Base-by-base conservation (phyloP, 768 basidiomycete species). In the Inosperma sp. region DNA sequence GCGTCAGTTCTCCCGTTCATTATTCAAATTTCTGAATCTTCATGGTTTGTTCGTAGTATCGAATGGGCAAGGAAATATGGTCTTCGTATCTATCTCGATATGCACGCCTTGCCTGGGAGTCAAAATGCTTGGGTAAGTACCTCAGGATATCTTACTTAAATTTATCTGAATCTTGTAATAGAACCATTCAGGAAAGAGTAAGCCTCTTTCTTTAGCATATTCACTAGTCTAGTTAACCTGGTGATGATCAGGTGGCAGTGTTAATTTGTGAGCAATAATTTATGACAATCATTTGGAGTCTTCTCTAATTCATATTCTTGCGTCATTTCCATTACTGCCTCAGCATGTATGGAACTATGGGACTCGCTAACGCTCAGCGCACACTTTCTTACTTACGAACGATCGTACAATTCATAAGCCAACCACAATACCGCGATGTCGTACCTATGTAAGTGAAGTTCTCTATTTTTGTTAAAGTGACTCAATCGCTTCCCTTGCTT, bases 21-120 rank as follows among this genome's bases (percentile, higher is more conserved):
- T n/a, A n/a, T n/a, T n/a, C n/a, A n/a, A n/a, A n/a, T n/a, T n/a
- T n/a, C n/a, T n/a, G n/a, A n/a, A n/a, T n/a, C n/a, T n/a, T n/a
- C n/a, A n/a, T n/a, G n/a, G n/a, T n/a, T n/a, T n/a, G n/a, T n/a
- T n/a, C n/a, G n/a, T n/a, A 72, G 70, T 13, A 78, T 95, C 54
- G 70, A 79, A 51, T 96, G 93, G 93, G 87, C 83, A n/a, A 78
- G 92, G 58, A 95, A 94, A 68, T 95, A 95, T 63, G 93, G 93
- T 4, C 65, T 95, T 42, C 82, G 93, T 37, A 88, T 95, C 56
- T 86, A 88, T 64, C 77, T 94, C 27, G 93, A 95, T 69, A 66
- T 91, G 14, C 83, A 86, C 54, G 68, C 82, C 23, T 72, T 87
- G 22, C 83, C 83, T 25, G 86, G 86, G 45, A 82, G 83, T 51